Evolutionary conservation across 2,329 filamentous ascomycete genomes (phyloP), one percentile per base, ranked within the genome.

Genomic region (Dactylonectria macrodidyma): DNA sequence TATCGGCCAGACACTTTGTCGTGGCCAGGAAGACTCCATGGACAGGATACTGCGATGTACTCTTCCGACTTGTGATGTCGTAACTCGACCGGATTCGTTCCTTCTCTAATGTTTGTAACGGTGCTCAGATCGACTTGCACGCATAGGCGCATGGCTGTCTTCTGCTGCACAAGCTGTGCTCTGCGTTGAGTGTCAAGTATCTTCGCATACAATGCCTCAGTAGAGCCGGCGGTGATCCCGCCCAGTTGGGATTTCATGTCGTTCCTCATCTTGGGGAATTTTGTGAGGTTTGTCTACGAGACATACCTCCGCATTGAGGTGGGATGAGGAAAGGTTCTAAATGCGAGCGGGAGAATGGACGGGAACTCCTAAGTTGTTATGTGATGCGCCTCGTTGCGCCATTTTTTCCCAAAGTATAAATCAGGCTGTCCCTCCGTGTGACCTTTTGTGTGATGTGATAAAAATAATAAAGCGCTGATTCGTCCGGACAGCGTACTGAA

Each of bases 31-130:
- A 48, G 46, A 22, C 46, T 19, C 46, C 46, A 48, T 26, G 46
- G 46, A 48, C 46, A 48, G 16, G 46, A 48, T 19, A 48, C 46
- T 19, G 46, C 46, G 46, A 48, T 48, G 46, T 48, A 48, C 24
- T 48, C 46, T 14, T 48, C 46, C n/a, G 46, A 48, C 46, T 48
- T 26, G 46, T 48, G 24, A 48, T 48, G 46, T 26, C 46, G 46
- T 19, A 48, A 26, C 24, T 48, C 46, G n/a, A 48, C 19, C 46
- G 46, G 14, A 14, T 3, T 7, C 14, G 46, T 14, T 48, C n/a
- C 16, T 6, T 11, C 46, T 11, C 9, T 26, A 3, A 26, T 3
- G 8, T 19, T 26, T 3, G 11, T n/a, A 14, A 10, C 46, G 46
- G n/a, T n/a, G 11, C 11, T 48, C 11, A 48, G n/a, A n/a, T 48